Conservation (phyloP, 345 rosid species). For the Hypericum androsaemum region DNA sequence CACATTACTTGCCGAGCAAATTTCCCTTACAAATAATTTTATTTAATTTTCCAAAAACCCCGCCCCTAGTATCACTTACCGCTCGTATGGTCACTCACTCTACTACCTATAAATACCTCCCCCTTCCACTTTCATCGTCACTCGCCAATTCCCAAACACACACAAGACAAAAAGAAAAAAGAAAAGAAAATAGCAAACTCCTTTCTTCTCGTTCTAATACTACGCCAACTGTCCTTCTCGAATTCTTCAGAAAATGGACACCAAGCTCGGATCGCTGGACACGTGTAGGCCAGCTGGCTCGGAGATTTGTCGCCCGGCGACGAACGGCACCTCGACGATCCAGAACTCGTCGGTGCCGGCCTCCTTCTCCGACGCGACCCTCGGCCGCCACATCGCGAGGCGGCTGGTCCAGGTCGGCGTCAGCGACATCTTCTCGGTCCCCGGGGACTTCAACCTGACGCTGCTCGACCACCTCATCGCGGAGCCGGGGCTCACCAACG, state of each 20-base stretch:
- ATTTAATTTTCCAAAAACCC: too few species aligned
- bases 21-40: too few species aligned
- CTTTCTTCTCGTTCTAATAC: background rate
- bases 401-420: constrained; percentile 51
- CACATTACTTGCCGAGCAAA: too few species aligned
- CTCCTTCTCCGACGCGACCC: constrained; percentile 32
- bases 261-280: constrained; percentile 38
- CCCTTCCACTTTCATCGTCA: too few species aligned
- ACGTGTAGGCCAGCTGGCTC: constrained; percentile 24
- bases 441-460: constrained; percentile 73
- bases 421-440: constrained; percentile 54
- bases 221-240: background rate
- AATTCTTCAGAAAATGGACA: constrained; percentile 29
- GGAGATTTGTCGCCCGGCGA: constrained; percentile 34
- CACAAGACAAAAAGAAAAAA: background rate
- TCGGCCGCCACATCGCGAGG: constrained; percentile 58
- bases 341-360: constrained; percentile 21
- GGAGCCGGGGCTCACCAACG: constrained; percentile 49
- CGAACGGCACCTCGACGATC: constrained; percentile 29
- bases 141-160: too few species aligned
- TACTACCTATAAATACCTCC: too few species aligned
- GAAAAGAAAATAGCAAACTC: background rate
- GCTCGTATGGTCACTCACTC: too few species aligned
- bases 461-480: constrained; percentile 69
- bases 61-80: too few species aligned